Evolutionary conservation across 306 rosid genomes (phyloP).

Genomic region (Ormosia emarginata): DNA sequence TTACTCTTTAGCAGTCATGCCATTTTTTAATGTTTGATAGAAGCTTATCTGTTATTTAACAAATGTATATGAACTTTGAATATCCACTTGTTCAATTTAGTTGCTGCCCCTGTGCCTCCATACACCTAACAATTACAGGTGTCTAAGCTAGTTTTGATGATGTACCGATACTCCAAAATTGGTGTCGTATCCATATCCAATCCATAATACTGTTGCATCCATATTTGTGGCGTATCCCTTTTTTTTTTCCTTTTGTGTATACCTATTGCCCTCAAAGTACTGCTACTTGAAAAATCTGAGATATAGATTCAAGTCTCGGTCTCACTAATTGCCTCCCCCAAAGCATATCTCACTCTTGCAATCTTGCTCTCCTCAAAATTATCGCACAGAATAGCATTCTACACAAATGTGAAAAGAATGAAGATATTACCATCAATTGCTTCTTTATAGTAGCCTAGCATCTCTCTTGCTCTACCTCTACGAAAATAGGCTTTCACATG

Average conservation of each 20-base stretch:
- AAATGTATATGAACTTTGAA: background rate
- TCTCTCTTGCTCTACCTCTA: slow-evolving; percentile 92
- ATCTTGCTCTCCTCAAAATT: too few relatives aligned
- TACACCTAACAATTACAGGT: background rate
- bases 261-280: too few relatives aligned
- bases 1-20: background rate
- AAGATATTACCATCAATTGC: slow-evolving; percentile 77
- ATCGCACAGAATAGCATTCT: too few relatives aligned
- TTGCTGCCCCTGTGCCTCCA: background rate
- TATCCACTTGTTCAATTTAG: background rate
- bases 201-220: too few relatives aligned
- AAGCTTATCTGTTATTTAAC: background rate
- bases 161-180: too few relatives aligned
- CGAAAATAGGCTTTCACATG: slow-evolving; percentile 89
- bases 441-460: slow-evolving; percentile 87
- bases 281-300: too few relatives aligned
- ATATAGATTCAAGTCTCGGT: too few relatives aligned
- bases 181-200: too few relatives aligned
- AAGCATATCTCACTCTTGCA: too few relatives aligned
- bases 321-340: too few relatives aligned
- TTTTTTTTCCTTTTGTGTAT: too few relatives aligned
- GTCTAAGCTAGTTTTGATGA: background rate
- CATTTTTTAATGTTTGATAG: background rate
- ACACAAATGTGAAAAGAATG: slow-evolving; percentile 4
- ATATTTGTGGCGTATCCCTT: too few relatives aligned